Percentiles rank a stretch among this genome's conserved stretches.
phyloP scores from a whole-genome alignment of 2,329 filamentous ascomycete genomes.

The Neocatenulostroma microsporum region DNA sequence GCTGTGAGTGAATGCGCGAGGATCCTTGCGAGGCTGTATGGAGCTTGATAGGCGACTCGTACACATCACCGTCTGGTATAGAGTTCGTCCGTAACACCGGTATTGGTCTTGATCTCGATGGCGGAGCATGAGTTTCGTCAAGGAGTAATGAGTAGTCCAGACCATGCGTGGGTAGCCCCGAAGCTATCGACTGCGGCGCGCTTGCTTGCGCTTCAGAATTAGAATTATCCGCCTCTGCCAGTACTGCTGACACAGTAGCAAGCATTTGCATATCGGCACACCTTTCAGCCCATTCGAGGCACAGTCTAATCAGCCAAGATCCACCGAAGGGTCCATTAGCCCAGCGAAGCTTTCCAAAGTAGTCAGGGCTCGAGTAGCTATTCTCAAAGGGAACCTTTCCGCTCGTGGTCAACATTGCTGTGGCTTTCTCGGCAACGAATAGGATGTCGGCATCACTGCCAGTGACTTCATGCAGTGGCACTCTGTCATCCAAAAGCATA shows the following conservation, averaged over 20 bases:
- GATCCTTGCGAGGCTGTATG: slow-evolving; percentile 15
- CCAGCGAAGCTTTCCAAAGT: slow-evolving; percentile 34
- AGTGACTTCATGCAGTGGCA: slow-evolving; percentile 46
- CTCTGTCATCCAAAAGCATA: slow-evolving; percentile 67
- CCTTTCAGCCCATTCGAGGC: slow-evolving; percentile 54
- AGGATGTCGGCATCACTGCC: slow-evolving; percentile 3
- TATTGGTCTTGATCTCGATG: too few relatives aligned
- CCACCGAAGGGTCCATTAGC: slow-evolving; percentile 50
- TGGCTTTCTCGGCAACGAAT: slow-evolving; percentile 3
- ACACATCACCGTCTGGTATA: neutral
- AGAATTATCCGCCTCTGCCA: slow-evolving; percentile 44
- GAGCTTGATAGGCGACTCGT: slow-evolving; percentile 11
- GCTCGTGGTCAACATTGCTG: neutral
- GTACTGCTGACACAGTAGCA: slow-evolving; percentile 56
- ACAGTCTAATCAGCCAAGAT: slow-evolving; percentile 48
- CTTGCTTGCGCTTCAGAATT: too few relatives aligned
- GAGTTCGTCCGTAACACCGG: slow-evolving; percentile 6
- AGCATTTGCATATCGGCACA: slow-evolving; percentile 58
- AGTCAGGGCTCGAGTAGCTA: neutral
- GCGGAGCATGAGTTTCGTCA: too few relatives aligned
- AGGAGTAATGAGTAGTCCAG: too few relatives aligned
- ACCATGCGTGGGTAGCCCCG: too few relatives aligned
- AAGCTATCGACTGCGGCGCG: too few relatives aligned
- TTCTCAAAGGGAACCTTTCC: neutral
- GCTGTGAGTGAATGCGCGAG: slow-evolving; percentile 22